Evolutionary conservation across 257 asterid genomes (phyloP).

Genomic region (Osmanthus fragrans): DNA sequence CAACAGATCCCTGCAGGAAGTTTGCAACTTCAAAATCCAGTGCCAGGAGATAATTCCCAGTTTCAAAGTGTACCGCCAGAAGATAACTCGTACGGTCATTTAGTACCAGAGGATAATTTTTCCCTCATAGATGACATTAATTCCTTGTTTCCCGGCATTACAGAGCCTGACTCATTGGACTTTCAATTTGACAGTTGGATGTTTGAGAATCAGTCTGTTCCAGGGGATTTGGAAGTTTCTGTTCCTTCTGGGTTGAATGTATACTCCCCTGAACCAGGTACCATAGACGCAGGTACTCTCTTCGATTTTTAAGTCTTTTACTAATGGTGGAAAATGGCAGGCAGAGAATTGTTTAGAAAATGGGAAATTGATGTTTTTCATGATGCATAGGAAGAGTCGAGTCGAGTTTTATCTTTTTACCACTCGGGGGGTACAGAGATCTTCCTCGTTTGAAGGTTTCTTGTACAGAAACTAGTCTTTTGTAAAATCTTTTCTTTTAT

Average conservation of each 20-base stretch:
- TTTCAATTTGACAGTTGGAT: constrained; percentile 42
- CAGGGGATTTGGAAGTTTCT: constrained; percentile 36
- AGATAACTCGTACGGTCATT: constrained; percentile 13
- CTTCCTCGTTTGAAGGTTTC: not conserved
- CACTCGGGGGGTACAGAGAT: not conserved
- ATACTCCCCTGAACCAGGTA: constrained; percentile 38
- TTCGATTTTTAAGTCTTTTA: constrained; percentile 35
- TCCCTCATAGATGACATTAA: constrained; percentile 19
- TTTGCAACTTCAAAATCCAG: constrained; percentile 20
- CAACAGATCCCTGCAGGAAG: constrained; percentile 29
- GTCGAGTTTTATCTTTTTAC: not conserved
- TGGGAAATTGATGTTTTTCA: not conserved
- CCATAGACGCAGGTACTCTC: constrained; percentile 34
- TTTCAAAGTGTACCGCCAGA: not conserved
- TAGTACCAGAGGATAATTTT: constrained; percentile 17
- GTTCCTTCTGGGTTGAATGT: constrained; percentile 43
- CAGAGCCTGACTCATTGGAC: constrained; percentile 28
- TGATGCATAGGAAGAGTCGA: not conserved
- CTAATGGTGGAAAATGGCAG: constrained; percentile 1
- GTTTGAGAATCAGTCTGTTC: constrained; percentile 35
- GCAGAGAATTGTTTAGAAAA: not conserved
- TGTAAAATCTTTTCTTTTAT: not conserved
- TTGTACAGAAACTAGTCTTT: not conserved
- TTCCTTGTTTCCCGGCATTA: constrained; percentile 33
- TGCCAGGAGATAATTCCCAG: constrained; percentile 8